Percentiles rank a stretch among this genome's conserved stretches.
Conservation (phyloP, 805 yeast species). For the Aciculoconidium aculeatum region DNA sequence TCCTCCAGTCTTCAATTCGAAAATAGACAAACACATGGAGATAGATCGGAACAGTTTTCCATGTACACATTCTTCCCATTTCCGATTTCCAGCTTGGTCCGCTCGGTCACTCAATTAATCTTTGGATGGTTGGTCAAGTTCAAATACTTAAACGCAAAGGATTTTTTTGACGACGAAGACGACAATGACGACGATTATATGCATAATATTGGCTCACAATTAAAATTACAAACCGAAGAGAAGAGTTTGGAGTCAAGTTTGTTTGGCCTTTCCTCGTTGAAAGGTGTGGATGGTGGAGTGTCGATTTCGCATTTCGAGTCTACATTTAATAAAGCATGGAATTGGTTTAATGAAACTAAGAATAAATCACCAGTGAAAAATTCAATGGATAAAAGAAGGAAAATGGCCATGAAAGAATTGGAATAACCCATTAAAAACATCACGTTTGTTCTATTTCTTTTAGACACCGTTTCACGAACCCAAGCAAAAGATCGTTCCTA, state of each 20-base stretch:
- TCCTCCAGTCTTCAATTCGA: slow-evolving; percentile 9
- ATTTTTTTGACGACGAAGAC: slow-evolving; percentile 16
- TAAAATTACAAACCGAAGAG: slow-evolving; percentile 17
- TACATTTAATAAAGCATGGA: slow-evolving; percentile 15
- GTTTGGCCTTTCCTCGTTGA: slow-evolving; percentile 35
- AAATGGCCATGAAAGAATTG: slow-evolving; percentile 35
- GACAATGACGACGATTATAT: slow-evolving; percentile 16
- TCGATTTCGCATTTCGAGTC: slow-evolving; percentile 25
- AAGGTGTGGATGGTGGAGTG: slow-evolving; percentile 33
- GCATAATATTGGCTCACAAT: slow-evolving; percentile 4
- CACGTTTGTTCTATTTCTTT: slow-evolving; percentile 1
- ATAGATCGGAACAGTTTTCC: slow-evolving; percentile 26
- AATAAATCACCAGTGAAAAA: slow-evolving; percentile 14
- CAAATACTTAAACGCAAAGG: slow-evolving; percentile 17
- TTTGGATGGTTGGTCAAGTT: slow-evolving; percentile 18
- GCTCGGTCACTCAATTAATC: slow-evolving; percentile 11
- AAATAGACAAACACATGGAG: slow-evolving; percentile 15
- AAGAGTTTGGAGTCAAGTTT: slow-evolving; percentile 29
- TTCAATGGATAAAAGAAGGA: slow-evolving; percentile 36
- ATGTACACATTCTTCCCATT: slow-evolving; percentile 37
- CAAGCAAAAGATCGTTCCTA: slow-evolving; percentile 25
- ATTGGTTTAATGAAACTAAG: slow-evolving; percentile 16
- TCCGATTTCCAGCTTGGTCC: slow-evolving; percentile 28
- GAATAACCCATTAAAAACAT: slow-evolving; percentile 15
- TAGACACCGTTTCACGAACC: slow-evolving; percentile 10